phyloP scores from a whole-genome alignment of 2,329 filamentous ascomycete species.

The Colletotrichum somersetense region DNA sequence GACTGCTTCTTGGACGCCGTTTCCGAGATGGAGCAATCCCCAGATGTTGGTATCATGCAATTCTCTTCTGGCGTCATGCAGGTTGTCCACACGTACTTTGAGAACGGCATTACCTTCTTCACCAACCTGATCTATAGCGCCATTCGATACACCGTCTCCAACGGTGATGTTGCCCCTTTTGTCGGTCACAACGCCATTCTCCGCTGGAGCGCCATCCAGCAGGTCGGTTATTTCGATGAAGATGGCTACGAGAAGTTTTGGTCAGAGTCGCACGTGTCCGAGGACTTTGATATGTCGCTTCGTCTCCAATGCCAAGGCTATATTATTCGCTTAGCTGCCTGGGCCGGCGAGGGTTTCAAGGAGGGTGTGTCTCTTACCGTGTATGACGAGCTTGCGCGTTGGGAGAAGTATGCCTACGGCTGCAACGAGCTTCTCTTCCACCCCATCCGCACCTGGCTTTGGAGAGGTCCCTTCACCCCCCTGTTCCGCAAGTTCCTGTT shows the following conservation, averaged over 20 bases:
- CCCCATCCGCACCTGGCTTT: constrained; percentile 79
- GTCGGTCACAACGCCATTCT: constrained; percentile 86
- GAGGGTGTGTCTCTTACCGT: constrained; percentile 88
- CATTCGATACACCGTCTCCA: constrained; percentile 82
- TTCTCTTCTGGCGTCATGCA: constrained; percentile 85
- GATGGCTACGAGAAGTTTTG: constrained; percentile 84
- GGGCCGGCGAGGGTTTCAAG: constrained; percentile 82
- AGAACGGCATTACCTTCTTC: constrained; percentile 78
- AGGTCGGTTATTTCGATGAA: constrained; percentile 77
- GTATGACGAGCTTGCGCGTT: constrained; percentile 85
- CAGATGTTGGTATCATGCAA: constrained; percentile 83
- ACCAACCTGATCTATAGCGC: constrained; percentile 82
- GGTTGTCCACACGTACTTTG: constrained; percentile 79
- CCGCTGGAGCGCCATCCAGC: constrained; percentile 80
- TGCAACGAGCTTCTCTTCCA: constrained; percentile 88
- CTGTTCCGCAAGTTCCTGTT: constrained; percentile 81
- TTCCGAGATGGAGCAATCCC: constrained; percentile 84
- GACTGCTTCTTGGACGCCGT: constrained; percentile 85
- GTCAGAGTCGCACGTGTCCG: constrained; percentile 84
- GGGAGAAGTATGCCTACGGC: constrained; percentile 90
- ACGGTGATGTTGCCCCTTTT: constrained; percentile 82
- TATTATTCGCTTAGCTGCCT: constrained; percentile 78
- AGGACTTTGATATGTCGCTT: constrained; percentile 86
- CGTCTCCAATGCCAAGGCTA: constrained; percentile 80
- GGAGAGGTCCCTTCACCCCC: constrained; percentile 81